These are phyloP conservation scores for Rutidosis leptorrhynchoides DNA, from an alignment of 129 eudicot genomes.

Conservation along the genomic window DNA sequence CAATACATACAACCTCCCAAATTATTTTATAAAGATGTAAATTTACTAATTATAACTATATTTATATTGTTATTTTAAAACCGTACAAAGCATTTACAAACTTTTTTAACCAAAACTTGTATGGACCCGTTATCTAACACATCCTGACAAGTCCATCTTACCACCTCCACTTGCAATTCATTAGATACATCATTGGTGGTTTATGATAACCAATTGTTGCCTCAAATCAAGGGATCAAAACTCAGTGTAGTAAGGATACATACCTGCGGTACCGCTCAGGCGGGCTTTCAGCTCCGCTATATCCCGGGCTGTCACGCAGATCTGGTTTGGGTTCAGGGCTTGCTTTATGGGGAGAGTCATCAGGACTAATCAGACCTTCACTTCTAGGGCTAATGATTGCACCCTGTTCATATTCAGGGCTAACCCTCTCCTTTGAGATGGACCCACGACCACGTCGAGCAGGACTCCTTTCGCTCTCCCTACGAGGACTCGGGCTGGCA, in stretches of 20 bases:
- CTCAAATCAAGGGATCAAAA: not conserved
- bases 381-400: constrained; percentile 46
- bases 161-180: not conserved
- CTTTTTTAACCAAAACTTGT: not conserved
- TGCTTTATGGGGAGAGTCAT: constrained; percentile 40
- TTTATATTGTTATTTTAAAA: no score
- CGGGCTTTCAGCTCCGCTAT: constrained; percentile 57
- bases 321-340: constrained; percentile 41
- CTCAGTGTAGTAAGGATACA: not conserved
- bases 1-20: no score
- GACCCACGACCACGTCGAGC: constrained; percentile 37
- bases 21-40: no score
- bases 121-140: not conserved
- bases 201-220: not conserved
- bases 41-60: no score
- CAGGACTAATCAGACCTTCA: constrained; percentile 40
- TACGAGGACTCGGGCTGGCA: constrained; percentile 58
- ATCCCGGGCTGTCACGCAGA: constrained; percentile 39
- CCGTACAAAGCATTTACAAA: not conserved
- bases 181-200: not conserved
- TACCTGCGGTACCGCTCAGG: constrained; percentile 50
- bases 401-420: constrained; percentile 47
- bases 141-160: not conserved
- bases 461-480: constrained; percentile 44
- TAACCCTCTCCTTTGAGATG: constrained; percentile 40